These are phyloP conservation scores for Artemisia argyi DNA, from an alignment of 129 eudicot genomes.

Conservation along the genomic window DNA sequence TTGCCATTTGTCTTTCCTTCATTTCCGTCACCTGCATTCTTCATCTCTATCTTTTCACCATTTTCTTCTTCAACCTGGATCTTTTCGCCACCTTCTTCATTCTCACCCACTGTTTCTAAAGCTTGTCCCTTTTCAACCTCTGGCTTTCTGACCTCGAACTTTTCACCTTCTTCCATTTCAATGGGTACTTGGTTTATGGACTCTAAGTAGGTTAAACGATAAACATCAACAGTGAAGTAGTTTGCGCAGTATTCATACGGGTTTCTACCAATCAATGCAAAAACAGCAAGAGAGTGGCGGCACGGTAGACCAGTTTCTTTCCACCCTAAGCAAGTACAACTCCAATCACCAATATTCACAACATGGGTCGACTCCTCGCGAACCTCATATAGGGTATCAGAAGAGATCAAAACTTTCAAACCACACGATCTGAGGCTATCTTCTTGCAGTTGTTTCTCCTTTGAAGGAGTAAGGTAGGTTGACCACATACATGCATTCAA, in stretches of 20 bases:
- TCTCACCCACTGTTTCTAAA: not conserved
- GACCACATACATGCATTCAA: constrained; percentile 56
- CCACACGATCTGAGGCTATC: constrained; percentile 46
- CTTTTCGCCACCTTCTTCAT: constrained; percentile 1
- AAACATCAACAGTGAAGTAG: constrained; percentile 60
- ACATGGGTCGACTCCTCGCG: constrained; percentile 76
- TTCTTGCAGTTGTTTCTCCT: constrained; percentile 53
- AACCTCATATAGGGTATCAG: constrained; percentile 71
- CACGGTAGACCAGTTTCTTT: constrained; percentile 63
- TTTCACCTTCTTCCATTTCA: constrained; percentile 32
- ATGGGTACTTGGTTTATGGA: constrained; percentile 47
- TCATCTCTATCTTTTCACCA: not conserved
- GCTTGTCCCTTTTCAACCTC: constrained; percentile 8
- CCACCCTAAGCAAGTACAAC: constrained; percentile 86
- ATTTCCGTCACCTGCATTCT: not conserved
- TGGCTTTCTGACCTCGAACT: constrained; percentile 6
- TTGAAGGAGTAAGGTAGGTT: constrained; percentile 60
- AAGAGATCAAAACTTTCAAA: constrained; percentile 66
- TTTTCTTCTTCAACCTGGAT: too few species aligned
- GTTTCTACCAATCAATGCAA: constrained; percentile 43
- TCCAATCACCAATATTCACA: constrained; percentile 59
- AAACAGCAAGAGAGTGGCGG: constrained; percentile 76
- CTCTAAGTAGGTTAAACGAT: constrained; percentile 52
- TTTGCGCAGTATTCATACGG: constrained; percentile 63
- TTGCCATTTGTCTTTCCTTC: constrained; percentile 2